Percentiles rank a stretch among this genome's conserved stretches.
These are phyloP conservation scores for Russula earlei DNA, from an alignment of 768 basidiomycete genomes.

Conservation along the genomic window DNA sequence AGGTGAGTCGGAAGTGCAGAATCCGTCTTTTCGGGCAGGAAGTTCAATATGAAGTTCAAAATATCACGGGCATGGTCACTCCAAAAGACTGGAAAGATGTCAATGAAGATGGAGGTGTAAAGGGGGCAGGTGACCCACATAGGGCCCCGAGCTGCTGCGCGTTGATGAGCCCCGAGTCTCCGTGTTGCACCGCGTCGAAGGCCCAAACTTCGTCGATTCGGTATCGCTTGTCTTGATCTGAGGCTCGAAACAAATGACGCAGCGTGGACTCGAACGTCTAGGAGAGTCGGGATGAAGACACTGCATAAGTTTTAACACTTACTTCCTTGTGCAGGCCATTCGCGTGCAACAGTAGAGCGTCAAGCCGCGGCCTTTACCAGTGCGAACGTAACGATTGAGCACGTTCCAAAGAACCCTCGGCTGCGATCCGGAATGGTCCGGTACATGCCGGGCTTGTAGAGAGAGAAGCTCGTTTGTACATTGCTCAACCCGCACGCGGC, in stretches of 20 bases:
- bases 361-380: slow-evolving; percentile 33
- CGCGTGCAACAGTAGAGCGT: slow-evolving; percentile 77
- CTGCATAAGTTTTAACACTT: slow-evolving; percentile 15
- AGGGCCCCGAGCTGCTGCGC: slow-evolving; percentile 41
- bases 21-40: slow-evolving; percentile 42
- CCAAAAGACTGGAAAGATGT: slow-evolving; percentile 54
- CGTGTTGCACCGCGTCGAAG: slow-evolving; percentile 79
- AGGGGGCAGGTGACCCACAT: slow-evolving; percentile 35
- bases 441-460: slow-evolving; percentile 14
- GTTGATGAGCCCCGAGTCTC: slow-evolving; percentile 75
- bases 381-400: slow-evolving; percentile 57
- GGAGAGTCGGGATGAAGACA: not conserved
- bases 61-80: slow-evolving; percentile 69
- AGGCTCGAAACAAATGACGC: slow-evolving; percentile 37
- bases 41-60: slow-evolving; percentile 60
- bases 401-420: slow-evolving; percentile 52
- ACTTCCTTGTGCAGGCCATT: slow-evolving; percentile 89
- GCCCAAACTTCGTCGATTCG: slow-evolving; percentile 68
- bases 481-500: not conserved
- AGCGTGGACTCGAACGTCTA: slow-evolving; percentile 79
- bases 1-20: slow-evolving; percentile 43
- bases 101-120: not conserved
- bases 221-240: slow-evolving; percentile 24
- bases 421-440: slow-evolving; percentile 16
- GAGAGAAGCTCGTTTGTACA: slow-evolving; percentile 1